Evolutionary conservation across 1,139 yeast genomes (phyloP).

Genomic region (Yamadazyma friedrichii): DNA sequence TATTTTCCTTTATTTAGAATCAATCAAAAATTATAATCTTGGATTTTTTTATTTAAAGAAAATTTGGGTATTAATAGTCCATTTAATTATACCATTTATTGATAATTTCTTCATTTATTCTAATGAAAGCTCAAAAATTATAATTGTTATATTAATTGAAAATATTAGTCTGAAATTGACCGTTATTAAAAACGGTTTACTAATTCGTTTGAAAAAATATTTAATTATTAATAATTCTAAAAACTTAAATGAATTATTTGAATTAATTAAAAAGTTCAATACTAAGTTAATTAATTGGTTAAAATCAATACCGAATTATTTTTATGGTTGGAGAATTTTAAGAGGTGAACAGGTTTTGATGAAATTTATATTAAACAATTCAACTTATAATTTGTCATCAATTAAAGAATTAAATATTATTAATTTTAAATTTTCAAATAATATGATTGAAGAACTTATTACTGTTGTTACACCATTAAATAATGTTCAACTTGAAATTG

Average conservation of each 20-base stretch:
- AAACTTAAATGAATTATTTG: not conserved
- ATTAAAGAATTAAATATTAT: not conserved
- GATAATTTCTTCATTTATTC: not conserved
- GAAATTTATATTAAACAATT: constrained; percentile 22
- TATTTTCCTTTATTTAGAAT: constrained; percentile 1
- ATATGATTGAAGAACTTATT: constrained; percentile 1
- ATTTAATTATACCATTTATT: constrained; percentile 1
- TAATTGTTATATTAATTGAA: not conserved
- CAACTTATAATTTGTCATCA: constrained; percentile 6
- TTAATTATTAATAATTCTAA: not conserved
- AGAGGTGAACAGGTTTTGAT: constrained; percentile 30
- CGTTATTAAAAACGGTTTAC: constrained; percentile 4
- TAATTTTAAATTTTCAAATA: constrained; percentile 1
- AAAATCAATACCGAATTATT: constrained; percentile 15
- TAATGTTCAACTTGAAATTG: no score
- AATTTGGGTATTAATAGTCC: constrained; percentile 2
- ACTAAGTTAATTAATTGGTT: not conserved
- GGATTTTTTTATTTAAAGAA: constrained; percentile 5
- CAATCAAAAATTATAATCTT: not conserved
- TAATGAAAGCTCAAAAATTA: not conserved
- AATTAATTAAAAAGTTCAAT: not conserved
- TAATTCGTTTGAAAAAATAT: constrained; percentile 3
- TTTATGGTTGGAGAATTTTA: constrained; percentile 37
- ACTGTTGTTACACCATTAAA: not conserved
- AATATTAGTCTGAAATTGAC: constrained; percentile 1